These are phyloP conservation scores for Kurtzmaniella quercitrusa DNA, from an alignment of 1,139 yeast species.

Conservation along the genomic window DNA sequence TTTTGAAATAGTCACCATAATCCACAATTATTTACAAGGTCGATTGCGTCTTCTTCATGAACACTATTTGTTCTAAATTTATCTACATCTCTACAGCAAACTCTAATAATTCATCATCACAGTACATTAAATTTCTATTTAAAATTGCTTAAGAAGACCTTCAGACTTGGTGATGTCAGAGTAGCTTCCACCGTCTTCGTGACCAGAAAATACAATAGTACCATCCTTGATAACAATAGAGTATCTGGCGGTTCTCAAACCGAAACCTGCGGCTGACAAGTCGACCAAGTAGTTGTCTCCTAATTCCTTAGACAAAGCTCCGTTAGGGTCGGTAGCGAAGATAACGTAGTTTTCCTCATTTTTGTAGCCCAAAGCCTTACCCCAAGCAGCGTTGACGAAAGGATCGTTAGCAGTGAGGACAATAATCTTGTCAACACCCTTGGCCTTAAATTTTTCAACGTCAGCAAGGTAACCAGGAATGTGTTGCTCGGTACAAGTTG, in stretches of 20 bases:
- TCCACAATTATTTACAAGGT: too few relatives aligned
- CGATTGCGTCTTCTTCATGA: too few relatives aligned
- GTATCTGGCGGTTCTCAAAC: slow-evolving; percentile 67
- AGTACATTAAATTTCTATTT: slow-evolving; percentile 4
- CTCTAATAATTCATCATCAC: too few relatives aligned
- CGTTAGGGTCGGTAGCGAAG: slow-evolving; percentile 73
- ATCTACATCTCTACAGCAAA: too few relatives aligned
- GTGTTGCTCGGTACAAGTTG: slow-evolving; percentile 79
- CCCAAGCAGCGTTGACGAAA: slow-evolving; percentile 80
- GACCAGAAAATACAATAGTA: slow-evolving; percentile 57
- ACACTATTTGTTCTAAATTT: too few relatives aligned
- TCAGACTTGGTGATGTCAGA: slow-evolving; percentile 59
- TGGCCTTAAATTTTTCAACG: slow-evolving; percentile 49
- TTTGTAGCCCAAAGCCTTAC: slow-evolving; percentile 57
- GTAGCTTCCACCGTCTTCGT: slow-evolving; percentile 57
- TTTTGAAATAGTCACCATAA: too few relatives aligned
- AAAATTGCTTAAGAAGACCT: slow-evolving; percentile 39
- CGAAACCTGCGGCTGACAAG: slow-evolving; percentile 54
- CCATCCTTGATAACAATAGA: slow-evolving; percentile 66
- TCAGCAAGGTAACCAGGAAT: slow-evolving; percentile 68
- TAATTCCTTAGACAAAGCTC: slow-evolving; percentile 54
- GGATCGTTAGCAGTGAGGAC: slow-evolving; percentile 81
- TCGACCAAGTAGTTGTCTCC: slow-evolving; percentile 54
- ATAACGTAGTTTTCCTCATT: slow-evolving; percentile 47
- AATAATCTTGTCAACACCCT: slow-evolving; percentile 69